Conservation (phyloP, 371 early-diverging fungal species). For the Saksenaea oblongispora region DNA sequence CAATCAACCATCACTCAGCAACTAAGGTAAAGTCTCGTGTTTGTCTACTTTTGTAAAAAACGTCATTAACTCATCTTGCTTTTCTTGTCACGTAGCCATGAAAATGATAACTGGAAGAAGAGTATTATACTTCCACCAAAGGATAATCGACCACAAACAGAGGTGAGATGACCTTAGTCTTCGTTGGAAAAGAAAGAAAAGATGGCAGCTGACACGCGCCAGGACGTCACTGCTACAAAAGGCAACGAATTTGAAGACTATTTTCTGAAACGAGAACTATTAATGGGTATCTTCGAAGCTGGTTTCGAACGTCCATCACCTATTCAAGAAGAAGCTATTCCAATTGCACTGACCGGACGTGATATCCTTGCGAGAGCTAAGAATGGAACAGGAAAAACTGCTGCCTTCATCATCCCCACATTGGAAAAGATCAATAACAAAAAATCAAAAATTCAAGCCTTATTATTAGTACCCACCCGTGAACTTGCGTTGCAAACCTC, state of each 20-base stretch:
- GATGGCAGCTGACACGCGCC: not conserved
- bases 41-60: too few relatives aligned
- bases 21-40: not conserved
- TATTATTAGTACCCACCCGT: constrained; percentile 94
- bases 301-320: constrained; percentile 98
- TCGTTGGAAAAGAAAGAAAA: not conserved
- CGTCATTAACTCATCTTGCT: not conserved
- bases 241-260: constrained; percentile 98
- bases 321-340: constrained; percentile 99
- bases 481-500: constrained; percentile 96
- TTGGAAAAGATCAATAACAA: constrained; percentile 89
- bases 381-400: constrained; percentile 99
- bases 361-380: constrained; percentile 97
- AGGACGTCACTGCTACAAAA: constrained; percentile 93
- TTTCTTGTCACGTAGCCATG: constrained; percentile 36
- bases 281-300: constrained; percentile 97
- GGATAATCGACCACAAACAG: constrained; percentile 88
- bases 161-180: constrained; percentile 42
- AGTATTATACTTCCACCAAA: constrained; percentile 71
- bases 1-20: not conserved
- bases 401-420: constrained; percentile 94
- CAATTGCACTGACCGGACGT: constrained; percentile 92
- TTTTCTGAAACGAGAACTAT: constrained; percentile 90
- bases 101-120: constrained; percentile 75
- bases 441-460: constrained; percentile 78